Conservation (phyloP, 495 filamentous ascomycete species). For the Hypoxylon lienhwacheense region DNA sequence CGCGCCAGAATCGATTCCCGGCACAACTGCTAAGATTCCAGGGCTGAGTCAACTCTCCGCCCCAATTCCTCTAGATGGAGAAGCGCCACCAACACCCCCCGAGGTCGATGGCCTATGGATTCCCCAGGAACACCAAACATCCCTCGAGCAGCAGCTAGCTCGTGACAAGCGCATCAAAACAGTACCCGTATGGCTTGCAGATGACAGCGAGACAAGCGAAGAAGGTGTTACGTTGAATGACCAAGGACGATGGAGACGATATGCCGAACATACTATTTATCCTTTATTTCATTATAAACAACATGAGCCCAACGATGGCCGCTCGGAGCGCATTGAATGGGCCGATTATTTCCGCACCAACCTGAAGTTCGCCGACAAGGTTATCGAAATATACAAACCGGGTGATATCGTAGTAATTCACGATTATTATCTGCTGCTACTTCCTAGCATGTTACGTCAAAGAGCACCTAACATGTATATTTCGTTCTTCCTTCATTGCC, state of each 20-base stretch:
- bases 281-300: conserved; percentile 92
- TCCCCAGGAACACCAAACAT: conserved; percentile 62
- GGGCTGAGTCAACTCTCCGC: conserved; percentile 64
- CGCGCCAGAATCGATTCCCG: conserved; percentile 46
- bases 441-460: conserved; percentile 83
- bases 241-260: conserved; percentile 79
- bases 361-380: conserved; percentile 81
- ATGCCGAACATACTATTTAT: conserved; percentile 86
- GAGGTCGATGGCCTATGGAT: conserved; percentile 67
- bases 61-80: conserved; percentile 69
- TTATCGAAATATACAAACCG: conserved; percentile 80
- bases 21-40: conserved; percentile 45
- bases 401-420: conserved; percentile 90
- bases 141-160: conserved; percentile 68
- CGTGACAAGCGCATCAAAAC: conserved; percentile 66
- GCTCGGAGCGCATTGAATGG: conserved; percentile 79
- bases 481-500: conserved; percentile 88
- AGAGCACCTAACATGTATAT: conserved; percentile 81
- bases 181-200: conserved; percentile 81
- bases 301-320: conserved; percentile 82
- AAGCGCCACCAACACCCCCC: conserved; percentile 55
- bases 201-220: conserved; percentile 63
- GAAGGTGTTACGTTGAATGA: conserved; percentile 71
- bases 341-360: conserved; percentile 87
- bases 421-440: conserved; percentile 85